These are phyloP conservation scores for Protostelium mycophagum DNA, from an alignment of 78 protist genomes.

Conservation along the genomic window DNA sequence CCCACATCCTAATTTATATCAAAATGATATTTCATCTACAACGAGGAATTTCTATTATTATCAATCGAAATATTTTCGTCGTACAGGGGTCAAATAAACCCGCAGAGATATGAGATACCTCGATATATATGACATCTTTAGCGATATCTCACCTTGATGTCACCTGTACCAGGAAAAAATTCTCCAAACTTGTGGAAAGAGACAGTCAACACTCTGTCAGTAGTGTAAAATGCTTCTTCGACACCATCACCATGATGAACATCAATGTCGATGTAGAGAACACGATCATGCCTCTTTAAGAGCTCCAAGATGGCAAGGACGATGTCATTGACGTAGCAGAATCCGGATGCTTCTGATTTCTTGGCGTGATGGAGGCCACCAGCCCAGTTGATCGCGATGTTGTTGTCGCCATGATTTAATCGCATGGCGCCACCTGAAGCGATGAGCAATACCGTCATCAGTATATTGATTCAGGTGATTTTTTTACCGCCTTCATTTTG, in stretches of 20 bases:
- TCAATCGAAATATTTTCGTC: neutral
- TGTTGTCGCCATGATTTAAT: conserved; percentile 76
- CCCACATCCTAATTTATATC: conserved; percentile 79
- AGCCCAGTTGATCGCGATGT: conserved; percentile 97
- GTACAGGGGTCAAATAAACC: neutral
- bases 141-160: conserved; percentile 13
- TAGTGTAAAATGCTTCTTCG: conserved; percentile 91
- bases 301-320: conserved; percentile 96
- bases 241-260: conserved; percentile 94
- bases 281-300: conserved; percentile 88
- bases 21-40: neutral
- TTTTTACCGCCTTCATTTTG: too few relatives aligned
- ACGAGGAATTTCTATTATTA: neutral
- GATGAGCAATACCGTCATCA: too few relatives aligned
- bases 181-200: conserved; percentile 96
- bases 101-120: neutral
- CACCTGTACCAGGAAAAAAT: conserved; percentile 98
- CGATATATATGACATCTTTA: neutral
- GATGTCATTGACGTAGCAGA: conserved; percentile 98
- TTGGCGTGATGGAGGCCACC: conserved; percentile 99
- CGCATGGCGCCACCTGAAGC: conserved; percentile 84
- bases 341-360: conserved; percentile 95
- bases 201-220: conserved; percentile 95
- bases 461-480: too few relatives aligned
- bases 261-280: conserved; percentile 98